Evolutionary conservation across 208 protist species (phyloP).

Genomic region (Trypanosoma brucei): DNA sequence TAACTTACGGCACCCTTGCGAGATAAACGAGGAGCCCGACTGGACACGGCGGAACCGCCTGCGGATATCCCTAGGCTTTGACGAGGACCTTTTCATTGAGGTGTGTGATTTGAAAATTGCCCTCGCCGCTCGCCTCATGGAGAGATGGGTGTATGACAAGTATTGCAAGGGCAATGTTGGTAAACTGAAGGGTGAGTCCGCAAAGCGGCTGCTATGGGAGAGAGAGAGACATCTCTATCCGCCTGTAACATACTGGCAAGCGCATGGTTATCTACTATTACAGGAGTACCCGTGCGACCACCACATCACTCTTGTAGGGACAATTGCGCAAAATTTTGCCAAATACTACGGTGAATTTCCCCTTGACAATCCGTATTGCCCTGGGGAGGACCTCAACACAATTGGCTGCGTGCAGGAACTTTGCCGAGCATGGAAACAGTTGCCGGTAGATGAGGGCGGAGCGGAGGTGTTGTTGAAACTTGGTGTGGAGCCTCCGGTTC

Average conservation of each 20-base stretch:
- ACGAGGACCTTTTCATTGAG: conserved; percentile 70
- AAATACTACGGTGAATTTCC: conserved; percentile 69
- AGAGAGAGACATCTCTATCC: conserved; percentile 16
- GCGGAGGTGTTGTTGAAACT: conserved; percentile 11
- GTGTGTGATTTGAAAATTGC: conserved; percentile 42
- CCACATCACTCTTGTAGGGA: conserved; percentile 37
- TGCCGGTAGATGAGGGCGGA: conserved; percentile 12
- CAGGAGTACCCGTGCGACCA: conserved; percentile 39
- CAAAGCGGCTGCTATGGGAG: conserved; percentile 1
- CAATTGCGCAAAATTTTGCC: conserved; percentile 55
- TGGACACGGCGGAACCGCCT: conserved; percentile 67
- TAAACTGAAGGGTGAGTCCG: neutral
- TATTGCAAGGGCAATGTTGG: conserved; percentile 16
- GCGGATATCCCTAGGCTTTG: conserved; percentile 81
- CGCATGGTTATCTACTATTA: conserved; percentile 48
- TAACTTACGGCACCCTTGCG: conserved; percentile 14
- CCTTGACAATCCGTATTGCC: conserved; percentile 79
- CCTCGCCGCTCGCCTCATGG: conserved; percentile 51
- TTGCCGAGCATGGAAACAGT: conserved; percentile 38
- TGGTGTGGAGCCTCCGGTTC: neutral
- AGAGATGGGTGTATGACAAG: conserved; percentile 54
- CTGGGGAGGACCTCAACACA: conserved; percentile 85
- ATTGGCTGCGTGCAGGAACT: conserved; percentile 49
- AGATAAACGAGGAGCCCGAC: conserved; percentile 54
- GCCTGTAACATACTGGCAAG: conserved; percentile 76